Evolutionary conservation across 2,329 filamentous ascomycete genomes (phyloP).

Genomic region (Aspergillus sp.): DNA sequence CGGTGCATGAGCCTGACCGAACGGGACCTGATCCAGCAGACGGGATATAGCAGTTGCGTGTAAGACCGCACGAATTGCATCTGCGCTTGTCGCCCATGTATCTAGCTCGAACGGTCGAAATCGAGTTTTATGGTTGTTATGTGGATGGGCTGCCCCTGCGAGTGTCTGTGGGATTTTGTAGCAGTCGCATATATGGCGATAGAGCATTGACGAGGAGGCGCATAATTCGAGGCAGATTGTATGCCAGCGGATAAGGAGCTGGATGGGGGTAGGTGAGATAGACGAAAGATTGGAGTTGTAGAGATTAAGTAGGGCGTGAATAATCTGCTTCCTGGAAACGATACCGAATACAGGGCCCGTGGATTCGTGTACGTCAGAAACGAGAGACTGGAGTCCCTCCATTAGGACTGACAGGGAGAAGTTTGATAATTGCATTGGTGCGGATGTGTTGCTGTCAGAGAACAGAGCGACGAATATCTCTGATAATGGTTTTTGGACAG

Average conservation of each 20-base stretch:
- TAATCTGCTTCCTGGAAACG: slow-evolving; percentile 3
- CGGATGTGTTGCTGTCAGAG: not conserved
- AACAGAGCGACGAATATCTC: slow-evolving; percentile 2
- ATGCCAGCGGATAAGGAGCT: slow-evolving; percentile 12
- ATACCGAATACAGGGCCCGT: slow-evolving; percentile 3
- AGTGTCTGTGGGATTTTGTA: slow-evolving; percentile 6
- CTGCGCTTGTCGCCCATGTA: slow-evolving; percentile 7
- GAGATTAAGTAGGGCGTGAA: slow-evolving; percentile 7
- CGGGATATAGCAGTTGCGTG: slow-evolving; percentile 8
- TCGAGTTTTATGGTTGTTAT: slow-evolving; percentile 2
- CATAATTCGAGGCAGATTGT: slow-evolving; percentile 11
- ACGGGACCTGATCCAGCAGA: slow-evolving; percentile 7
- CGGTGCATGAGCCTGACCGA: slow-evolving; percentile 5
- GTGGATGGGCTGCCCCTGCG: not conserved
- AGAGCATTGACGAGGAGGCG: slow-evolving; percentile 7
- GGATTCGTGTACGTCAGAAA: slow-evolving; percentile 8
- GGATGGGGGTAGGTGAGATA: not conserved
- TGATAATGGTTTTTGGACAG: slow-evolving; percentile 1
- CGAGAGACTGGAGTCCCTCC: slow-evolving; percentile 10
- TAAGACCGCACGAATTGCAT: slow-evolving; percentile 6
- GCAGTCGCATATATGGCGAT: slow-evolving; percentile 5
- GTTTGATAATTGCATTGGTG: slow-evolving; percentile 2
- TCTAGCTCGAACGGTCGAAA: slow-evolving; percentile 7
- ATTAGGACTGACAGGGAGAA: slow-evolving; percentile 9
- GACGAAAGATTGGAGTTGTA: slow-evolving; percentile 5